Percentiles rank a stretch among this genome's conserved stretches.
Conservation (phyloP, 345 rosid genomes). For the Microthlaspi erraticum region DNA sequence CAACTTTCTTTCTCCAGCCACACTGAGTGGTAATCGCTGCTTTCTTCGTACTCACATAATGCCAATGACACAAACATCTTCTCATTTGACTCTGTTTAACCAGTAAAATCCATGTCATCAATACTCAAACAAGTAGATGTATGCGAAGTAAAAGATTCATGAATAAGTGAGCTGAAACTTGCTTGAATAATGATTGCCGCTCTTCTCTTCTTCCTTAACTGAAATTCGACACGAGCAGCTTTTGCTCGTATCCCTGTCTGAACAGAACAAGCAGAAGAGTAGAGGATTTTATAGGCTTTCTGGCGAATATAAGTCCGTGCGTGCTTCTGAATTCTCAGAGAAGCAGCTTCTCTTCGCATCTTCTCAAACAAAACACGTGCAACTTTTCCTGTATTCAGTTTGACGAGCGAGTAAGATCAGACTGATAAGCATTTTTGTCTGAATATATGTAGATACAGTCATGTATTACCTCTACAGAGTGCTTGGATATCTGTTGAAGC, state of each 20-base stretch:
- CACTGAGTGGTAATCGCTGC: constrained; percentile 76
- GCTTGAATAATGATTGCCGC: constrained; percentile 85
- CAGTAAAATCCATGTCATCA: constrained; percentile 28
- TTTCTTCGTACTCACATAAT: constrained; percentile 61
- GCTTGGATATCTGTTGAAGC: constrained; percentile 77
- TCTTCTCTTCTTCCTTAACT: constrained; percentile 63
- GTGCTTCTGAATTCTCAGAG: constrained; percentile 67
- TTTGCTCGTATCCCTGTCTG: constrained; percentile 83
- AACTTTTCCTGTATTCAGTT: constrained; percentile 62
- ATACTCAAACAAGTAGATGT: constrained; percentile 23
- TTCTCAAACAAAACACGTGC: constrained; percentile 63
- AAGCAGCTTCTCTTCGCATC: constrained; percentile 81
- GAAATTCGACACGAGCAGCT: constrained; percentile 72
- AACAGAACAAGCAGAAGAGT: constrained; percentile 64
- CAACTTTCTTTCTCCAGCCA: constrained; percentile 81
- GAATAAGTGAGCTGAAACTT: constrained; percentile 32
- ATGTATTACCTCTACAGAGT: constrained; percentile 73
- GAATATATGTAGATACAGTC: background rate
- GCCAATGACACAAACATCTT: constrained; percentile 56
- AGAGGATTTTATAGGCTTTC: constrained; percentile 60
- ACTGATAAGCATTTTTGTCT: constrained; percentile 16
- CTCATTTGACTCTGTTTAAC: constrained; percentile 69
- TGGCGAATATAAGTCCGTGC: constrained; percentile 69
- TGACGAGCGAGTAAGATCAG: constrained; percentile 17
- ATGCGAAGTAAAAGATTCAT: background rate